These are phyloP conservation scores for Pleurozium schreberi DNA, from an alignment of 225 moss, liverwort and hornwort species.

Conservation along the genomic window DNA sequence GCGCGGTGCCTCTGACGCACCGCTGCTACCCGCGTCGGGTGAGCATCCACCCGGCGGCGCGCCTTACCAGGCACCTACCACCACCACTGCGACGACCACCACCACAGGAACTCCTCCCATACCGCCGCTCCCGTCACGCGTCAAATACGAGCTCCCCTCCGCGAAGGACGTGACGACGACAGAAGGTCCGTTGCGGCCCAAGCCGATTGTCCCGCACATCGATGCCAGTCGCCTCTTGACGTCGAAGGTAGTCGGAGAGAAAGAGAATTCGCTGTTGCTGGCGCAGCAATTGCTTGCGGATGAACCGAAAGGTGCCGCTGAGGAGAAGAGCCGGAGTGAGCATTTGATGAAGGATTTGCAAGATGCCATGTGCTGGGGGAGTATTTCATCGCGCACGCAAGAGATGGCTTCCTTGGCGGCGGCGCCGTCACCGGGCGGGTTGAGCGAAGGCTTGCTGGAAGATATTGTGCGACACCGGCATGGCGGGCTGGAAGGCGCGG, in stretches of 20 bases:
- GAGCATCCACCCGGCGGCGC: constrained; percentile 43
- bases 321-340: not conserved
- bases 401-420: not conserved
- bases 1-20: constrained; percentile 30
- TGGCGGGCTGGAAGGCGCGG: not conserved
- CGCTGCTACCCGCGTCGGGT: constrained; percentile 29
- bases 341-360: constrained; percentile 36
- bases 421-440: not conserved
- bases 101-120: not conserved
- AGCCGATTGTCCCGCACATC: not conserved
- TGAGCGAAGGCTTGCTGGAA: constrained; percentile 31
- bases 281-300: constrained; percentile 6
- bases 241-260: not conserved
- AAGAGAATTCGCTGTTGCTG: not conserved
- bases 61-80: constrained; percentile 20
- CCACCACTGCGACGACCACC: not conserved
- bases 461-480: constrained; percentile 34
- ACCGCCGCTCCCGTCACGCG: not conserved
- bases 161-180: not conserved
- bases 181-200: constrained; percentile 4
- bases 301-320: not conserved
- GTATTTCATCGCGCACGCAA: constrained; percentile 3
- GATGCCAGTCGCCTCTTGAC: not conserved
- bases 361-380: constrained; percentile 39
- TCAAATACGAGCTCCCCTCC: constrained; percentile 7